Base-by-base conservation (phyloP, 1,284 basidiomycete genomes). In the Agroathelia rolfsii region DNA sequence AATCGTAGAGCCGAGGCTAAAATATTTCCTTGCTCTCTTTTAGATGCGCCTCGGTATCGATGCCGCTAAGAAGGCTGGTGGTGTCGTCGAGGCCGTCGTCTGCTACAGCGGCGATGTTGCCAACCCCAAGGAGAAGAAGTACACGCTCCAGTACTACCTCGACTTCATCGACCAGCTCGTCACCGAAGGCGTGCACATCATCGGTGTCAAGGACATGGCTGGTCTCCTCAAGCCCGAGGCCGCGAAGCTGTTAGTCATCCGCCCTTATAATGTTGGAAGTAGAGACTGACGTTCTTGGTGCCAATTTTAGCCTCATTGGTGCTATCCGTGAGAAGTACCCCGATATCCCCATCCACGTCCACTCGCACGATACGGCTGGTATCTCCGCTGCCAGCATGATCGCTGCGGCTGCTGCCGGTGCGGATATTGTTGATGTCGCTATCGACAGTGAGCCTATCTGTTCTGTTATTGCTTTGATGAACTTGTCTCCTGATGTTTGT, bases 161-260 rank as follows among this genome's bases (percentile, higher is more conserved):
- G 80, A 95, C 66, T 90, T 99, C 55, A 78, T 95, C 41, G 81
- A 93, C 47, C 72, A 96, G 62, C 81, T 98, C 35, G 92, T 98
- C 42, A 67, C 76, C 36, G 92, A 95, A 55, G 95, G 95, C 30
- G 92, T 99, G 49, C 95, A 99, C 60, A 82, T 99, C 35, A 75
- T 99, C 40, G 88, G 90, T 58, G 88, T 99, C 63, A 99, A 99
- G 69, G 95, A 99, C 55, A 99, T 99, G 95, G 95, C 95, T 42
- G 95, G 95, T 56, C 62, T 99, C 32, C 69, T 99, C 48, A 99
- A 97, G 60, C 95, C 95, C 22, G 72, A 88, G 50, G 84, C 95
- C 29, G 95, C 94, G 10, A 90, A 67, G 45, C 52, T 95, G 84
- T 88, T 47, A 42, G 74, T 58, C 4, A 8, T 42, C 36, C 33